Percentiles rank a stretch among this genome's conserved stretches.
Conservation (phyloP, 2,329 filamentous ascomycete species). For the Colletotrichum siamense region DNA sequence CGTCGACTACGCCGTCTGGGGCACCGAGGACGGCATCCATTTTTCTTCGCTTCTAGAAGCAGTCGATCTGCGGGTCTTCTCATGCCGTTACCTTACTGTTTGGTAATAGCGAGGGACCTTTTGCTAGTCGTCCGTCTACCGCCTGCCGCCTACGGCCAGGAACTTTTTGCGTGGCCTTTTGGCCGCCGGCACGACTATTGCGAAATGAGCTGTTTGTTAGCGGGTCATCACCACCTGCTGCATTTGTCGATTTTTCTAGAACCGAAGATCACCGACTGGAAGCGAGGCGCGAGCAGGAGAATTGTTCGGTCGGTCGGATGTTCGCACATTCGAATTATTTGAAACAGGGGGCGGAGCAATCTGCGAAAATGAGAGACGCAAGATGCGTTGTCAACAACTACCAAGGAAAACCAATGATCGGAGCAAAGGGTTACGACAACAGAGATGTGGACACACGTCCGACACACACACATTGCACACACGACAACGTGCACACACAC, state of each 20-base stretch:
- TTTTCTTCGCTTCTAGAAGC: slow-evolving; percentile 20
- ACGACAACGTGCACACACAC: not conserved
- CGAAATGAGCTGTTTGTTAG: slow-evolving; percentile 3
- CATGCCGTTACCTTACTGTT: slow-evolving; percentile 23
- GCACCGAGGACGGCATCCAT: not conserved
- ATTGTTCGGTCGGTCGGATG: not conserved
- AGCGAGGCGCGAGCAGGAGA: not conserved
- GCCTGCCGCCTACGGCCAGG: slow-evolving; percentile 5
- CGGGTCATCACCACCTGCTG: slow-evolving; percentile 9
- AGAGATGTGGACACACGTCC: slow-evolving; percentile 9
- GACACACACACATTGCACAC: not conserved
- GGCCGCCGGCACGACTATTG: not conserved
- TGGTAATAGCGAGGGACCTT: slow-evolving; percentile 20
- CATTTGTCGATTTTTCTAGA: slow-evolving; percentile 14
- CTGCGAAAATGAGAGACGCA: slow-evolving; percentile 2
- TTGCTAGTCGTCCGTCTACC: not conserved
- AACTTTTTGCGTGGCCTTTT: not conserved
- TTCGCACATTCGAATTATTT: not conserved
- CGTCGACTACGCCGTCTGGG: not conserved
- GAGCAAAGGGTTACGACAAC: not conserved
- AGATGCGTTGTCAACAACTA: slow-evolving; percentile 7
- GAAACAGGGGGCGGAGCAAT: slow-evolving; percentile 19
- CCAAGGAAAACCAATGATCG: not conserved
- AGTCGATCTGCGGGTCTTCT: slow-evolving; percentile 6
- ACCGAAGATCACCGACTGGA: not conserved